Conservation (phyloP, 345 rosid species). For the Isatis tinctoria region DNA sequence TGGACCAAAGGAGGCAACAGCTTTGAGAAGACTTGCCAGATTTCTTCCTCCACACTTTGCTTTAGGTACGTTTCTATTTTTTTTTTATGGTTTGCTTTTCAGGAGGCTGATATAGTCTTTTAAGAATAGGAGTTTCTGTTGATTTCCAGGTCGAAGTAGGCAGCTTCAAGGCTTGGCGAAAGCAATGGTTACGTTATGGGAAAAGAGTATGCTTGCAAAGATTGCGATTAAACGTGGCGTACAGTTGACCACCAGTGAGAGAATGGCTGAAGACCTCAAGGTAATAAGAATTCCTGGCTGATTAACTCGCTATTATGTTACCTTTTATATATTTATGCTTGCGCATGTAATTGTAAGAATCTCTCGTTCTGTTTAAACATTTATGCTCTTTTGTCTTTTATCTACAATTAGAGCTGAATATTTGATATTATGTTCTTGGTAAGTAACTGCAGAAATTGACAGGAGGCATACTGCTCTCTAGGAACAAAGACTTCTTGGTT, state of each 20-base stretch:
- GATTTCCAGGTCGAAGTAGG: slow-evolving; percentile 76
- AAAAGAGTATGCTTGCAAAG: slow-evolving; percentile 82
- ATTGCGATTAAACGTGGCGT: slow-evolving; percentile 87
- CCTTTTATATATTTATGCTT: background rate
- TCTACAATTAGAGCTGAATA: background rate
- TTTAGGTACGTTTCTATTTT: slow-evolving; percentile 46
- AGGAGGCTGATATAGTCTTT: background rate
- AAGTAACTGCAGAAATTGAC: slow-evolving; percentile 72
- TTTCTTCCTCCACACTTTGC: slow-evolving; percentile 92
- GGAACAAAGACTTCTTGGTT: slow-evolving; percentile 93
- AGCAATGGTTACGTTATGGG: slow-evolving; percentile 86
- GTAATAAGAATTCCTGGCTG: slow-evolving; percentile 32
- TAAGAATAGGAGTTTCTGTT: slow-evolving; percentile 10
- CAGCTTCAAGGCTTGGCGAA: slow-evolving; percentile 89
- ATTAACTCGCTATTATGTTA: background rate
- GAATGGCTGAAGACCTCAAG: slow-evolving; percentile 97
- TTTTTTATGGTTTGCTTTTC: background rate
- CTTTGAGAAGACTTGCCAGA: slow-evolving; percentile 75
- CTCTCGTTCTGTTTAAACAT: background rate
- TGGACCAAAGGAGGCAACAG: slow-evolving; percentile 62
- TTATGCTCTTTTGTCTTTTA: background rate
- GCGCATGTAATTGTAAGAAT: background rate
- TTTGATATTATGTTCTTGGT: slow-evolving; percentile 19
- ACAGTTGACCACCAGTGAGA: slow-evolving; percentile 84
- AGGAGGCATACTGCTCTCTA: slow-evolving; percentile 73